Base-by-base conservation (phyloP, 805 yeast species). In the Zygoascus ofunaensis region DNA sequence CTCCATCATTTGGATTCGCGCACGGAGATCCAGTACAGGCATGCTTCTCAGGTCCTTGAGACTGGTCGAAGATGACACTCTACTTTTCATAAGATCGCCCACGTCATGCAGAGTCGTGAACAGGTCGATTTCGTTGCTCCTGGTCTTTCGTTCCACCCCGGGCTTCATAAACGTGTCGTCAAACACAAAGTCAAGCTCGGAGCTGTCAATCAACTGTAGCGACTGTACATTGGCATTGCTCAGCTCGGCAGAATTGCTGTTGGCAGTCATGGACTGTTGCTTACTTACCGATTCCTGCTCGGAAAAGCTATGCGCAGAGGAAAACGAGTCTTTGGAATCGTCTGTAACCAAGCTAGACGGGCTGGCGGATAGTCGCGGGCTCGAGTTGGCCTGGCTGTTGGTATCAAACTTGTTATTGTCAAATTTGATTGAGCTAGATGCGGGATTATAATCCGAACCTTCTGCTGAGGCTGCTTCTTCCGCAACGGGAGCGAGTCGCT, bases 1-100 rank as follows among this genome's bases (percentile, higher is more conserved):
- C 45, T 54, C 57, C 58, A 55, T 53, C 45, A 55, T 26, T 32
- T 50, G 45, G 18, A 55, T 55, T 17, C 58, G 49, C 30, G 52
- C 49, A 5, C 58, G 46, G 28, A 54, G 44, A 33, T 54, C 50
- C 36, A 52, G 38, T 17, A 39, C 48, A 18, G 39, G 37, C 34
- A 24, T 32, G 14, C 12, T 15, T 15, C 32, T 23, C 35, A 34
- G 20, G 14, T 26, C 22, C 23, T 34, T 32, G 34, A 34, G 39
- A 28, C 30, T 28, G 24, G 28, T 20, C 12, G 34, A 15, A 22
- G 44, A 28, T 19, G 41, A 20, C 33, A 38, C 34, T n/a, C 41
- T 23, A 21, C 41, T 37, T 12, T 24, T 37, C 4, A 37, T n/a
- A 14, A 37, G 18, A 21, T 37, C 41, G 17, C 41, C 41, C 3